Conservation (phyloP, 2,329 filamentous ascomycete genomes). For the Pseudogymnoascus sp. region DNA sequence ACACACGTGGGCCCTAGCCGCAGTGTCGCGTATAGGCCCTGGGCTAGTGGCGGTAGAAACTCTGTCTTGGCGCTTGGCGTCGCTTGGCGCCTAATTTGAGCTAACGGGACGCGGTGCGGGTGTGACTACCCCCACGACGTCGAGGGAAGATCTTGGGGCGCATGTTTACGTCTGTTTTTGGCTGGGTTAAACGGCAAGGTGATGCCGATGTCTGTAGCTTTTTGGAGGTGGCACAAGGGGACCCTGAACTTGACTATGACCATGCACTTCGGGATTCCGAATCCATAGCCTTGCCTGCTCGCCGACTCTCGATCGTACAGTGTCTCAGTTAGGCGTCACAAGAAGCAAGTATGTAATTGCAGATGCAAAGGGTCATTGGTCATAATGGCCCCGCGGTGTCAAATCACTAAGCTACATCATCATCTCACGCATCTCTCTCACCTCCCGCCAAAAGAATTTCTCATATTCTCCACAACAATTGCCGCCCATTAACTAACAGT, state of each 20-base stretch:
- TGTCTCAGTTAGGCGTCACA: not conserved
- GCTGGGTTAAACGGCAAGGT: not conserved
- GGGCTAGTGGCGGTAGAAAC: not conserved
- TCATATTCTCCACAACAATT: not conserved
- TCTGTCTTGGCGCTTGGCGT: not conserved
- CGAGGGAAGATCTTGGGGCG: not conserved
- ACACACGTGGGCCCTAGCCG: not conserved
- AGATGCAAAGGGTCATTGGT: not conserved
- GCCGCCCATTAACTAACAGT: not conserved
- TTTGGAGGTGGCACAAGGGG: not conserved
- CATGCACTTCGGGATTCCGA: not conserved
- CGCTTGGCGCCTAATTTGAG: not conserved
- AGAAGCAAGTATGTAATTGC: not conserved
- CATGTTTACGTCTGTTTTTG: not conserved
- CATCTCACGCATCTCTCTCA: not conserved
- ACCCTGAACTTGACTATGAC: not conserved
- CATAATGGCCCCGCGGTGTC: not conserved
- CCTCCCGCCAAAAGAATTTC: not conserved
- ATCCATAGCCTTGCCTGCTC: not conserved
- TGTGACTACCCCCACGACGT: not conserved
- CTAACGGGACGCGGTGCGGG: not conserved
- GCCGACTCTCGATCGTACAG: not conserved
- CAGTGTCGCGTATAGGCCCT: not conserved
- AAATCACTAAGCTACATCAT: not conserved
- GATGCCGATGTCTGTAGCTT: not conserved